Conservation (phyloP, 495 filamentous ascomycete genomes). For the Cercophora newfieldiana region DNA sequence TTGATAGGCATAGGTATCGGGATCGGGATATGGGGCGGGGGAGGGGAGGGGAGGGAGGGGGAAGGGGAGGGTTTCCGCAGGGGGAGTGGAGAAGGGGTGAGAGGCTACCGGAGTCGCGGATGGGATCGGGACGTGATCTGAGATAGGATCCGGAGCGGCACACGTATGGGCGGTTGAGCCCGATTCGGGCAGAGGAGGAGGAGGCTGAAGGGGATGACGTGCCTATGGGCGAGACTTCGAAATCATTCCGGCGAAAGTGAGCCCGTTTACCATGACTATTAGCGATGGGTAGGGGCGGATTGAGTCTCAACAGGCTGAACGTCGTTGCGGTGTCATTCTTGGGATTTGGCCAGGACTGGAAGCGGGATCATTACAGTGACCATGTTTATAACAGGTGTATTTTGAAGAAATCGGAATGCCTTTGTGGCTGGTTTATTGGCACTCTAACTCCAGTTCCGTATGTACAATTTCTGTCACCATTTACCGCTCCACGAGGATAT, state of each 20-base stretch:
- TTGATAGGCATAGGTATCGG: no score
- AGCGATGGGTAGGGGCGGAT: neutral
- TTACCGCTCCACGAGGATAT: slow-evolving; percentile 75
- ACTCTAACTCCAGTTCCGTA: slow-evolving; percentile 18
- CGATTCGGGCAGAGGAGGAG: neutral
- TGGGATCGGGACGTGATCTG: slow-evolving; percentile 36
- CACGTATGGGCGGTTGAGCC: neutral
- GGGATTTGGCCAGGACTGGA: neutral
- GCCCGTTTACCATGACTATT: neutral
- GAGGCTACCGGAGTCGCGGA: slow-evolving; percentile 47
- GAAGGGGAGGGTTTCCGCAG: slow-evolving; percentile 43
- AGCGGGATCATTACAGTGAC: neutral
- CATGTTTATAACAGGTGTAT: neutral
- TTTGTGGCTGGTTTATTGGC: neutral
- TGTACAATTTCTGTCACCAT: slow-evolving; percentile 30
- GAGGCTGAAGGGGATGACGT: neutral
- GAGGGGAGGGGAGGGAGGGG: slow-evolving; percentile 16
- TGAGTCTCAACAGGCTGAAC: neutral
- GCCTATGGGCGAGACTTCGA: no score
- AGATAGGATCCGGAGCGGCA: slow-evolving; percentile 12
- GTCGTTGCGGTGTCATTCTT: neutral
- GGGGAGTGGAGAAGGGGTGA: slow-evolving; percentile 64
- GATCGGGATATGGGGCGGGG: slow-evolving; percentile 12
- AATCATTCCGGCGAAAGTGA: no score
- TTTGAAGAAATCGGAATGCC: neutral